Base-by-base conservation (phyloP, 2,329 filamentous ascomycete species). In the Diaporthe eres region DNA sequence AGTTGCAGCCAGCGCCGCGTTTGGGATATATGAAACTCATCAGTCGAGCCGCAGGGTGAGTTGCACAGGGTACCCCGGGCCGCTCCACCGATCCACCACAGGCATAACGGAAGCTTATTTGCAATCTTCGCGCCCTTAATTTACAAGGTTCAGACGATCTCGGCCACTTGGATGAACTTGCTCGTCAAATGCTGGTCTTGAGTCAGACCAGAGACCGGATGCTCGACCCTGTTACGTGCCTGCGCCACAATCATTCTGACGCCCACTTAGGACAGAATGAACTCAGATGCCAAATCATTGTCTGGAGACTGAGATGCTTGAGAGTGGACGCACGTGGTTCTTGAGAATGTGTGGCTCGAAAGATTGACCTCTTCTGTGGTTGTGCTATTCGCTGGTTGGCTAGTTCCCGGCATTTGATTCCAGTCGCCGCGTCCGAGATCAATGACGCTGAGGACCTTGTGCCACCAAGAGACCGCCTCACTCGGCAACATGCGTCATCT, bases 61-160 rank as follows among this genome's bases (percentile, higher is more conserved):
- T 72, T 63, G 44, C 57, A 3, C 39, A 19, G 71, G 71, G n/a
- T 12, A 49, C 42, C 71, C 71, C 55, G 15, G 53, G 7, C 39
- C 47, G 65, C 31, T 31, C 47, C 22, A 68, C 47, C 34, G 65
- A 68, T 68, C 47, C 39, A 19, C 65, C 22, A 2, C 47, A 39
- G 28, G 65, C 47, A 68, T 68, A 68, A 68, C 34, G 31, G 63
- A 68, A 68, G 65, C 47, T 68, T 68, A 68, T 68, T 68, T 68
- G 47, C 47, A 53, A 28, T 39, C 47, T 68, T 68, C 65, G 65
- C 65, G 47, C 65, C 65, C 22, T 28, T 51, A 53, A 53, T 68
- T 53, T 53, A 9, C n/a, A n/a, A 37, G 31, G 65, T 68, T 68
- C 47, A 28, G 65, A 68, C 22, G 65, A 68, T 39, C 65, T 37